phyloP scores from a whole-genome alignment of 306 rosid genomes.

The Medicago ruthenica region DNA sequence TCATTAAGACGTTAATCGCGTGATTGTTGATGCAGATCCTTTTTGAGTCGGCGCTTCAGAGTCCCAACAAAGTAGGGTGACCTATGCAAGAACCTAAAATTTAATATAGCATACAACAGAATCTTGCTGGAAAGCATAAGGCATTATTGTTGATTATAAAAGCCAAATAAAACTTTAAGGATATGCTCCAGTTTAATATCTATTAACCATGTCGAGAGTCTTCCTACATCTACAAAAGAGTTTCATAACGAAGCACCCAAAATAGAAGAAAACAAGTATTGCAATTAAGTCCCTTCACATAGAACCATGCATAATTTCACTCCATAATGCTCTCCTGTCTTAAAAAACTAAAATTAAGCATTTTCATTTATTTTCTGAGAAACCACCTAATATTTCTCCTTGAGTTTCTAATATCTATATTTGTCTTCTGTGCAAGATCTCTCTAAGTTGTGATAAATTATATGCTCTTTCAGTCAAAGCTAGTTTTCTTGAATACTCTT shows the following conservation, averaged over 20 bases:
- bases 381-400: neutral
- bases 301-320: too few relatives aligned
- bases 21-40: slow-evolving; percentile 77
- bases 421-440: neutral
- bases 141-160: neutral
- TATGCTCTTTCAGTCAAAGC: neutral
- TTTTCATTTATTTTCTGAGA: neutral
- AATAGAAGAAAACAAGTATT: slow-evolving; percentile 15
- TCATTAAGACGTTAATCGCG: slow-evolving; percentile 78
- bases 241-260: neutral
- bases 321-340: too few relatives aligned
- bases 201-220: slow-evolving; percentile 3
- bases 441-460: neutral
- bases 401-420: neutral
- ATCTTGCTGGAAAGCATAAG: slow-evolving; percentile 21
- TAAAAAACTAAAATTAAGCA: neutral
- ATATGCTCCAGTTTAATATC: neutral
- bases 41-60: slow-evolving; percentile 62
- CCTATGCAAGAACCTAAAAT: slow-evolving; percentile 51
- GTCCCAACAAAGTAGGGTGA: slow-evolving; percentile 88
- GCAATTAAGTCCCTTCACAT: too few relatives aligned
- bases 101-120: slow-evolving; percentile 40
- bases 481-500: neutral
- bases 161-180: neutral
- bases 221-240: neutral